A percentile compares a stretch with the other conserved stretches of the same genome.
Conservation (phyloP, 345 rosid species). For the Populus ilicifolia region DNA sequence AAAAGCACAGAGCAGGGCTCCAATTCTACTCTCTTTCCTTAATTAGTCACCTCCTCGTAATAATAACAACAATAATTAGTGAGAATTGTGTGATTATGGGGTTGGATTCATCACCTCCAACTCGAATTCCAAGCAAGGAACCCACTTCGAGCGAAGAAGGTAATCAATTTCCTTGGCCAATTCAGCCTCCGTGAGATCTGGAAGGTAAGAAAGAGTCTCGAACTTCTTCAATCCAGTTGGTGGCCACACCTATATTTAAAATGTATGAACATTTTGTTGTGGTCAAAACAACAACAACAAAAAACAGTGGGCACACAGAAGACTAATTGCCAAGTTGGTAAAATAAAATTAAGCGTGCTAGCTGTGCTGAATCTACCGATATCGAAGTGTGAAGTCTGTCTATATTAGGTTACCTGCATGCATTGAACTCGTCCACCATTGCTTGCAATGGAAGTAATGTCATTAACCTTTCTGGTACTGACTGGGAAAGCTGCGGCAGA, state of each 20-base stretch:
- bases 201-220: constrained; percentile 44
- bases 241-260: constrained; percentile 26
- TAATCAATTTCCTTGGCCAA: constrained; percentile 45
- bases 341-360: neutral
- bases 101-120: constrained; percentile 24
- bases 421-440: constrained; percentile 48
- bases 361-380: neutral
- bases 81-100: neutral
- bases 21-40: neutral
- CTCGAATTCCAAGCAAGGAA: constrained; percentile 65
- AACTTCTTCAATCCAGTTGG: constrained; percentile 23
- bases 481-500: constrained; percentile 39
- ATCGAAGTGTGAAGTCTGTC: neutral
- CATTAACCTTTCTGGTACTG: constrained; percentile 32
- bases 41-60: neutral
- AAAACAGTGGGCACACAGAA: neutral
- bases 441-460: constrained; percentile 46
- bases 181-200: constrained; percentile 18
- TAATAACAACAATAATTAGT: neutral
- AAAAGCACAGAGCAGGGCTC: neutral
- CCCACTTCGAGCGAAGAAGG: constrained; percentile 50
- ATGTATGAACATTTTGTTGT: too few species aligned
- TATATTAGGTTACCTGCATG: constrained; percentile 35
- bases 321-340: neutral
- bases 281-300: neutral